Evolutionary conservation across 495 filamentous ascomycete species (phyloP).

Genomic region (Talaromyces adpressus): DNA sequence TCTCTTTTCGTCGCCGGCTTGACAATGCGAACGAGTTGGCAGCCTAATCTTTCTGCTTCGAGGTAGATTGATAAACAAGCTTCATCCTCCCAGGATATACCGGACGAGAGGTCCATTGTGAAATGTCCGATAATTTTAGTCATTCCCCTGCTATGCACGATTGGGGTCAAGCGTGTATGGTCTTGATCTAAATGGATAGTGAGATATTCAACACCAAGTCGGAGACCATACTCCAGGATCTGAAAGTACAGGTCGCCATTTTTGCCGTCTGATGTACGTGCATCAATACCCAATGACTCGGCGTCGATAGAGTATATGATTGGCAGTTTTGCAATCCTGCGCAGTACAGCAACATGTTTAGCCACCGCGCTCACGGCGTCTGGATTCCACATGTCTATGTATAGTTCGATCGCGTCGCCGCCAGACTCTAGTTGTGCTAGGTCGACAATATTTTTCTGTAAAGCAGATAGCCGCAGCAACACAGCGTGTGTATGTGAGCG

Average conservation of each 20-base stretch:
- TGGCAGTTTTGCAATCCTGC: constrained; percentile 55
- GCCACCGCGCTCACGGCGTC: constrained; percentile 35
- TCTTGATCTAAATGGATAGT: constrained; percentile 57
- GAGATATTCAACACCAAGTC: constrained; percentile 68
- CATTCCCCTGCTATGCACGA: constrained; percentile 50
- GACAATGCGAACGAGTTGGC: constrained; percentile 62
- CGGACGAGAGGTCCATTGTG: constrained; percentile 41
- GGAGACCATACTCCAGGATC: constrained; percentile 57
- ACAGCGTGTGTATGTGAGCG: constrained; percentile 61
- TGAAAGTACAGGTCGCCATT: constrained; percentile 25
- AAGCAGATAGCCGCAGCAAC: constrained; percentile 53
- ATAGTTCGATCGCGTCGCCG: constrained; percentile 66
- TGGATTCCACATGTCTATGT: constrained; percentile 56
- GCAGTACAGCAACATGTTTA: constrained; percentile 37
- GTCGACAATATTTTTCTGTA: constrained; percentile 47
- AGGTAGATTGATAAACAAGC: constrained; percentile 47
- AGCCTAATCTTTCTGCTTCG: constrained; percentile 55
- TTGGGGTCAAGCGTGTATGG: constrained; percentile 20
- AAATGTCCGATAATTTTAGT: constrained; percentile 72
- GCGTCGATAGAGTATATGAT: constrained; percentile 64
- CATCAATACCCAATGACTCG: constrained; percentile 29
- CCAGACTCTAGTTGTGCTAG: constrained; percentile 59
- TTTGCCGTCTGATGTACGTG: constrained; percentile 20
- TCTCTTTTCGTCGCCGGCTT: constrained; percentile 52
- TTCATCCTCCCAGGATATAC: constrained; percentile 56